Evolutionary conservation across 768 basidiomycete genomes (phyloP), one percentile per base, ranked within the genome.

Genomic region (Kwoniella shandongensis): DNA sequence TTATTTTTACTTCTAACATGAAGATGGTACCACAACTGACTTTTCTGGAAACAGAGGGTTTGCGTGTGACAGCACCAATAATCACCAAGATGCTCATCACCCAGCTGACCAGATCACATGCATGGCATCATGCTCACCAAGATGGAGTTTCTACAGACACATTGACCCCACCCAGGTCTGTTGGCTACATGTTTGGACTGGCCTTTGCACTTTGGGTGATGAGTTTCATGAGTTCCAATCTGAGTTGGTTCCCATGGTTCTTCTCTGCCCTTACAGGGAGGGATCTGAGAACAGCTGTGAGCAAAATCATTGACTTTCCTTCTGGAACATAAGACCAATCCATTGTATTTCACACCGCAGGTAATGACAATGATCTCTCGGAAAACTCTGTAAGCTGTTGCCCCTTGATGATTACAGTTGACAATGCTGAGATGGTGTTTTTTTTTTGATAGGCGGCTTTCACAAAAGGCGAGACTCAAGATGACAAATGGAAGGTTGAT

Each of bases 401-500:
- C 22, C 38, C 15, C 12, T 15, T 40, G 17, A 20, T 3, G 26
- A 42, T 56, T 40, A 17, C 18, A n/a, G 32, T 23, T 44, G 25
- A 42, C 6, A 13, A 25, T 57, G 8, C 23, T n/a, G n/a, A n/a
- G n/a, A n/a, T n/a, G n/a, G n/a, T n/a, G n/a, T n/a, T n/a, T n/a
- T n/a, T n/a, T n/a, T n/a, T n/a, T n/a, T 52, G 12, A 8, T 30
- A 66, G 66, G 57, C 81, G 86, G 12, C 76, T 88, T 0, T 88
- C 86, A 15, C 83, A 83, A 0, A 79, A 81, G 46, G 79, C 85
- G 6, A 79, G 85, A 18, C 57, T 81, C 26, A 79, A 83, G 40
- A 84, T 86, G 66, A 83, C 80, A 20, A 83, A 83, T 39, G 87
- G 87, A 0, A 79, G 85, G 66, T 83, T 87, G 46, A 86, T 83